These are phyloP conservation scores for Citropsis articulata DNA, from an alignment of 345 rosid species.

Conservation along the genomic window DNA sequence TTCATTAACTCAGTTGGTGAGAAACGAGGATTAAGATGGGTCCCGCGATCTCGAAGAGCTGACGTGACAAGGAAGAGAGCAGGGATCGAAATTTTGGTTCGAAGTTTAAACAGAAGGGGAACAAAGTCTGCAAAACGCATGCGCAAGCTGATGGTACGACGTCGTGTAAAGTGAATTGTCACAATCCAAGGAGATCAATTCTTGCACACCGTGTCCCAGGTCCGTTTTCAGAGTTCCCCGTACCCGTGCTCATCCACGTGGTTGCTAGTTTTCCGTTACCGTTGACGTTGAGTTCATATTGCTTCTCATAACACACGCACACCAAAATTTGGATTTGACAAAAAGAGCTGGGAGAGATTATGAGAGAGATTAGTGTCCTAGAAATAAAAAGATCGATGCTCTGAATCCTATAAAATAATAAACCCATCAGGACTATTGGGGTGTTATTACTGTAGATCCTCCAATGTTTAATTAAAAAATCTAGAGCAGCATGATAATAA, in stretches of 20 bases:
- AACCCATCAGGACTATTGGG: too few species aligned
- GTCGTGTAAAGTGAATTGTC: background rate
- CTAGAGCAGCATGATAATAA: too few species aligned
- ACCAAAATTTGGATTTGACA: too few species aligned
- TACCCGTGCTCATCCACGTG: background rate
- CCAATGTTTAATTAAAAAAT: too few species aligned
- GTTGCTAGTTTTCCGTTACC: background rate
- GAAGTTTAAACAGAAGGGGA: background rate
- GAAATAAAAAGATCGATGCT: too few species aligned
- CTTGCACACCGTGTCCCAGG: background rate
- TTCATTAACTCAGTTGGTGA: background rate
- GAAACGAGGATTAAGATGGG: background rate
- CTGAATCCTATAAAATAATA: too few species aligned
- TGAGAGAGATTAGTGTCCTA: too few species aligned
- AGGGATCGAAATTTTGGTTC: background rate
- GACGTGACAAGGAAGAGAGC: background rate
- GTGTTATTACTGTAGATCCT: accelerated
- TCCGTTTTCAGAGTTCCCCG: background rate
- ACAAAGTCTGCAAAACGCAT: too few species aligned
- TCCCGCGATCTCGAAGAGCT: background rate
- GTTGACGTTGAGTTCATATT: too few species aligned
- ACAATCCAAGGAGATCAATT: background rate
- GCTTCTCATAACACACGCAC: too few species aligned
- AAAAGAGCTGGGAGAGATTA: too few species aligned
- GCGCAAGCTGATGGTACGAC: background rate